phyloP scores from a whole-genome alignment of 1,139 yeast species.

The Candida pseudoviswanathii region DNA sequence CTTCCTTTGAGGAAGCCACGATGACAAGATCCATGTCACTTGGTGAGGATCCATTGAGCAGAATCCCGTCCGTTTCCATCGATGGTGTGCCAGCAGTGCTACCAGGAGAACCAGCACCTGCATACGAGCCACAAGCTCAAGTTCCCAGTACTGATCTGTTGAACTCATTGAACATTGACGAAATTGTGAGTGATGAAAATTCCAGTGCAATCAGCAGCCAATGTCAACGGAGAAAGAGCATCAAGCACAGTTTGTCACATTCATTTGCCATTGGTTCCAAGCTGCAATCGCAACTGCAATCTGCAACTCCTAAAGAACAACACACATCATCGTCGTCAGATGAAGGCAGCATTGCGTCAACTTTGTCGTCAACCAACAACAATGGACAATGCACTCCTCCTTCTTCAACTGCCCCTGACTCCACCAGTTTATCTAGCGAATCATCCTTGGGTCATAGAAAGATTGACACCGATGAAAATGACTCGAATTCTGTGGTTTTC shows the following conservation, averaged over 20 bases:
- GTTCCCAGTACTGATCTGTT: neutral
- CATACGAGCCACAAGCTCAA: slow-evolving; percentile 27
- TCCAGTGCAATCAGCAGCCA: neutral
- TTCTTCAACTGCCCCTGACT: slow-evolving; percentile 10
- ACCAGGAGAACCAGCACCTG: slow-evolving; percentile 39
- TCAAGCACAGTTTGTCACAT: slow-evolving; percentile 11
- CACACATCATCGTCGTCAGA: slow-evolving; percentile 3
- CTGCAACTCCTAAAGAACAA: neutral
- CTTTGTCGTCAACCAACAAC: slow-evolving; percentile 1
- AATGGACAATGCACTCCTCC: slow-evolving; percentile 8
- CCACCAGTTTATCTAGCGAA: slow-evolving; percentile 7
- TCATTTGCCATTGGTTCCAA: slow-evolving; percentile 10
- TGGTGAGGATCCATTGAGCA: slow-evolving; percentile 36
- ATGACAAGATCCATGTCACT: slow-evolving; percentile 37
- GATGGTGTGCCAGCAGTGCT: slow-evolving; percentile 3
- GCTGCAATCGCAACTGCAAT: neutral
- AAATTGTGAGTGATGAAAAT: slow-evolving; percentile 19
- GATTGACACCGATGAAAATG: neutral
- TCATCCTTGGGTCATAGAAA: neutral
- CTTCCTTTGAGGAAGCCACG: slow-evolving; percentile 62
- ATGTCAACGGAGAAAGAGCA: slow-evolving; percentile 5
- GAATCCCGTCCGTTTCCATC: slow-evolving; percentile 32
- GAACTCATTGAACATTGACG: slow-evolving; percentile 25
- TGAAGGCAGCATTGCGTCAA: slow-evolving; percentile 6
- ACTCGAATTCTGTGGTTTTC: slow-evolving; percentile 5